phyloP scores from a whole-genome alignment of 2,329 filamentous ascomycete genomes.

The Myriosclerotinia scirpicola region DNA sequence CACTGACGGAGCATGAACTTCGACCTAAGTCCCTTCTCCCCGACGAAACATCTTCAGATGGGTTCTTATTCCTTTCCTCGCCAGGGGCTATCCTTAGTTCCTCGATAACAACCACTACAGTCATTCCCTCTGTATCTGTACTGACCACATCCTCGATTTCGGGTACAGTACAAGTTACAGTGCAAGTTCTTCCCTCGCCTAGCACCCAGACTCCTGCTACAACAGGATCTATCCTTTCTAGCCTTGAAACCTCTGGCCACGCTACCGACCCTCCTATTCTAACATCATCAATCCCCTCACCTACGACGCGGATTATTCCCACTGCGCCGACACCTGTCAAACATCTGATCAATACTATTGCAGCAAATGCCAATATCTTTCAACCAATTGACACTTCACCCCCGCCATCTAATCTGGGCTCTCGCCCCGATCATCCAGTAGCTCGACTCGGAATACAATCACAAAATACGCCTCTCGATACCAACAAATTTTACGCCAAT shows the following conservation, averaged over 20 bases:
- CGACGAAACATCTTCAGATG: slow-evolving; percentile 1
- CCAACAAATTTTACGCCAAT: slow-evolving; percentile 82
- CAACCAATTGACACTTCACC: slow-evolving; percentile 54
- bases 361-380: slow-evolving; percentile 51
- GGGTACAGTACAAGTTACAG: not conserved
- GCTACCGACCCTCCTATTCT: slow-evolving; percentile 6
- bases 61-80: slow-evolving; percentile 5
- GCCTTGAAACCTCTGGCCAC: slow-evolving; percentile 10
- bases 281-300: slow-evolving; percentile 14
- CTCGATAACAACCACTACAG: slow-evolving; percentile 3
- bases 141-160: slow-evolving; percentile 6
- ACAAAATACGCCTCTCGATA: slow-evolving; percentile 55
- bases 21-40: slow-evolving; percentile 3
- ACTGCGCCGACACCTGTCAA: slow-evolving; percentile 9
- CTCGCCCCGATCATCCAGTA: slow-evolving; percentile 58
- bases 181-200: slow-evolving; percentile 12
- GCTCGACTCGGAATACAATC: slow-evolving; percentile 50
- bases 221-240: slow-evolving; percentile 8
- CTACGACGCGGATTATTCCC: slow-evolving; percentile 21
- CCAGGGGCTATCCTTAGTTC: slow-evolving; percentile 8
- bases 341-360: slow-evolving; percentile 25
- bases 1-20: not conserved
- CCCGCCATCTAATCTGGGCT: slow-evolving; percentile 50
- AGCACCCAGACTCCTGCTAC: slow-evolving; percentile 2
- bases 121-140: slow-evolving; percentile 13